phyloP scores from a whole-genome alignment of 345 rosid species.

The Gossypium bickii region DNA sequence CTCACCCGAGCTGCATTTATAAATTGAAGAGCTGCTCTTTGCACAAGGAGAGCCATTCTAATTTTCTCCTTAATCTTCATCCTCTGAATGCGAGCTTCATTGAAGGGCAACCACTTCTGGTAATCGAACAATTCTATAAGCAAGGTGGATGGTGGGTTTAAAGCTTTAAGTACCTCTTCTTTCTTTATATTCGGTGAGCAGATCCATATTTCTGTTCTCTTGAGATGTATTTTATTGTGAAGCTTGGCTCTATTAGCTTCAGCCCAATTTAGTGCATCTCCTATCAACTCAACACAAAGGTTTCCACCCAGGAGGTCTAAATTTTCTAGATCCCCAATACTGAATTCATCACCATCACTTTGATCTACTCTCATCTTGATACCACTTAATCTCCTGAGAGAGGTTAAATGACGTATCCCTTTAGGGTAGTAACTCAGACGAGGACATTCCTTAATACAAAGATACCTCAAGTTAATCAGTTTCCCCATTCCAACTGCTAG shows the following conservation, averaged over 20 bases:
- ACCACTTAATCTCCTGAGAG: background rate
- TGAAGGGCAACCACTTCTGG: background rate
- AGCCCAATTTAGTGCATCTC: background rate
- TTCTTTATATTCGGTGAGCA: background rate
- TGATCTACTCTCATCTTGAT: background rate
- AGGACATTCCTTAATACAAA: background rate
- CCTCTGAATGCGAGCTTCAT: too few species aligned
- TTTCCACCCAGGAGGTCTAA: background rate
- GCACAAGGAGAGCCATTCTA: accelerated
- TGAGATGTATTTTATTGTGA: background rate
- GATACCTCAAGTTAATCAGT: background rate
- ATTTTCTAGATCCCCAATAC: background rate
- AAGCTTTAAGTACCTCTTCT: background rate
- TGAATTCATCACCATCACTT: background rate
- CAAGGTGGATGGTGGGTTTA: background rate
- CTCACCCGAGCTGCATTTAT: background rate
- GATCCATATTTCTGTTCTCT: background rate
- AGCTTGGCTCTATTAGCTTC: background rate
- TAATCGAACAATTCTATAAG: background rate
- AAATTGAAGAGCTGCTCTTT: background rate
- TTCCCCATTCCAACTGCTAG: background rate
- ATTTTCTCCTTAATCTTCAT: background rate
- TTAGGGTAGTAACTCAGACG: background rate
- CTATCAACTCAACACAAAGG: background rate
- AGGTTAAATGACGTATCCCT: background rate